Conservation (phyloP, 2,329 filamentous ascomycete genomes). For the Diaporthe sp. region DNA sequence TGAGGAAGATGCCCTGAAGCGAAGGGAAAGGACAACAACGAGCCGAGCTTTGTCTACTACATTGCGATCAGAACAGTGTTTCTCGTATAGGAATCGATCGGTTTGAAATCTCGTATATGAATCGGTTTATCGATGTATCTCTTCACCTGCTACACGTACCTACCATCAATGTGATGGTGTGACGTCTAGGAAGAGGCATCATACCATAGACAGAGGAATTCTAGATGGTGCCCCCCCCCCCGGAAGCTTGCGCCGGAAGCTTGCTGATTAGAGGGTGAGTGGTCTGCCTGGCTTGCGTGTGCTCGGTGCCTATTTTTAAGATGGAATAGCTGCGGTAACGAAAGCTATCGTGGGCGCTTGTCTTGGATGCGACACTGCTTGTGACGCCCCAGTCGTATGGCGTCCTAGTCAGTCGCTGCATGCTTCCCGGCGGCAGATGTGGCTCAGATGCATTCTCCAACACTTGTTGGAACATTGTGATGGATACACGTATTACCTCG, state of each 20-base stretch:
- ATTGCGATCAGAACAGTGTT: neutral
- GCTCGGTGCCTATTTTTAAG: neutral
- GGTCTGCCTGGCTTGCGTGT: neutral
- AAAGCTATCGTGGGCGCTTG: neutral
- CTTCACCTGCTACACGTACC: too few species aligned
- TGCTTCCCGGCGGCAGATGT: neutral
- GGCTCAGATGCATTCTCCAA: neutral
- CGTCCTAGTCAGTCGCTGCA: neutral
- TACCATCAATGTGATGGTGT: too few species aligned
- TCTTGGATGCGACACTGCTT: too few species aligned
- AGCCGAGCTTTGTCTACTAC: neutral
- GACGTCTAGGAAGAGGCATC: too few species aligned
- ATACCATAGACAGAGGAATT: too few species aligned
- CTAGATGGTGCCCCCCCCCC: too few species aligned
- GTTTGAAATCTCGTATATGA: neutral
- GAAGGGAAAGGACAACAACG: neutral
- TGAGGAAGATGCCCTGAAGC: neutral
- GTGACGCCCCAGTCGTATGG: too few species aligned
- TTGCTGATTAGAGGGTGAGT: neutral
- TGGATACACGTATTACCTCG: neutral
- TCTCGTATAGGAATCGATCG: neutral
- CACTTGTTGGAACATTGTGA: neutral
- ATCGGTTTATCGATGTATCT: neutral
- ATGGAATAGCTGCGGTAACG: neutral
- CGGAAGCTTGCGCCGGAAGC: too few species aligned